A percentile compares a stretch with the other conserved stretches of the same genome.
Evolutionary conservation across 768 basidiomycete genomes (phyloP).

Genomic region (Pulveroboletus frians): DNA sequence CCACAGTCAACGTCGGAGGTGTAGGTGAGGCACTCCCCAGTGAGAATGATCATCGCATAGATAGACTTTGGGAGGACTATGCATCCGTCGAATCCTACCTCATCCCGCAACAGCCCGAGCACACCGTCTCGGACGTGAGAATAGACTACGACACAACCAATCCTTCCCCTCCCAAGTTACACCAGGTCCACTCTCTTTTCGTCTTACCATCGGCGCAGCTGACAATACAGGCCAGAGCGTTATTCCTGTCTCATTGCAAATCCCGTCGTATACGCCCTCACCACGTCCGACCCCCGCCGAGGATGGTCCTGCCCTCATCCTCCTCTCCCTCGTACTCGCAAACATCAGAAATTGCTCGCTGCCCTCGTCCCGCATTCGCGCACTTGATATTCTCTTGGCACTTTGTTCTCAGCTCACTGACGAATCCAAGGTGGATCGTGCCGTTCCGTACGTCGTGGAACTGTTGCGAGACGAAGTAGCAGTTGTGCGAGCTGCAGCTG

Average conservation of each 20-base stretch:
- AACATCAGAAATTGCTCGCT: conserved; percentile 85
- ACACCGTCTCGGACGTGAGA: conserved; percentile 48
- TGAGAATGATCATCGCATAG: conserved; percentile 82
- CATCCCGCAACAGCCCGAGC: conserved; percentile 37
- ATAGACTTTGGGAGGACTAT: conserved; percentile 84
- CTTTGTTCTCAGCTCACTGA: conserved; percentile 80
- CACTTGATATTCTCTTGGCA: conserved; percentile 82
- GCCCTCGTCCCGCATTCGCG: conserved; percentile 81
- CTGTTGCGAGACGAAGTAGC: conserved; percentile 83
- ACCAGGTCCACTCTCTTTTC: conserved; percentile 44
- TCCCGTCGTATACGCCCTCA: conserved; percentile 43
- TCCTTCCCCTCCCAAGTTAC: conserved; percentile 46
- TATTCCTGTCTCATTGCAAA: conserved; percentile 68
- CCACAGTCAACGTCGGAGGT: conserved; percentile 7
- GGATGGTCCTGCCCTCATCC: conserved; percentile 85
- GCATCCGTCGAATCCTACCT: conserved; percentile 74
- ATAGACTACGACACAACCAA: conserved; percentile 41
- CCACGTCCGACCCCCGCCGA: conserved; percentile 55
- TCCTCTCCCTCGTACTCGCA: conserved; percentile 81
- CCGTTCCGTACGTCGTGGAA: conserved; percentile 89
- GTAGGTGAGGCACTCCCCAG: conserved; percentile 48
- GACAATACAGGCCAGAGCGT: conserved; percentile 48
- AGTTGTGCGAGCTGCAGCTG: conserved; percentile 71
- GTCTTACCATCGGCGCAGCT: not conserved
- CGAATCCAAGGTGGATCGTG: conserved; percentile 90